A percentile compares a stretch with the other conserved stretches of the same genome.
phyloP scores from a whole-genome alignment of 768 basidiomycete species.

The Phaeolepiota aurea region DNA sequence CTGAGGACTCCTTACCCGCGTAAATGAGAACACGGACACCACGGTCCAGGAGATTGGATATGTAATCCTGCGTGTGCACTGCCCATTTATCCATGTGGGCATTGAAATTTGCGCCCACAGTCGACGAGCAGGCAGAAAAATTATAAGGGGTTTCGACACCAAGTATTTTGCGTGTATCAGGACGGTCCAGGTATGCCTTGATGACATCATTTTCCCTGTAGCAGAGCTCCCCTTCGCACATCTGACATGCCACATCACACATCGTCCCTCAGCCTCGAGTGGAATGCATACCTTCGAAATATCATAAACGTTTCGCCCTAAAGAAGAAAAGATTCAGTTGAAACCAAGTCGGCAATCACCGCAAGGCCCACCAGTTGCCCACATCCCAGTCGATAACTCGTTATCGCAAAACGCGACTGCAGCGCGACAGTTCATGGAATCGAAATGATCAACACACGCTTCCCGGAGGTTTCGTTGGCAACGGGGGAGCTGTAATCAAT shows the following conservation, averaged over 20 bases:
- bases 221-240: slow-evolving; percentile 25
- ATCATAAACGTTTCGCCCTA: slow-evolving; percentile 46
- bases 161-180: slow-evolving; percentile 38
- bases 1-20: slow-evolving; percentile 28
- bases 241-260: too few relatives aligned
- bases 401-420: slow-evolving; percentile 59
- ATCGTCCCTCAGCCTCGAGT: neutral
- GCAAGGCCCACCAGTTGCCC: slow-evolving; percentile 30
- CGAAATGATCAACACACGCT: slow-evolving; percentile 58
- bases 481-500: slow-evolving; percentile 44
- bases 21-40: slow-evolving; percentile 68
- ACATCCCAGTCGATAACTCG: slow-evolving; percentile 36
- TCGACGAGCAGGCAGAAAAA: slow-evolving; percentile 48
- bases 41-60: slow-evolving; percentile 65
- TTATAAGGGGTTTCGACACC: slow-evolving; percentile 47
- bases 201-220: slow-evolving; percentile 32
- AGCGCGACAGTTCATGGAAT: slow-evolving; percentile 59
- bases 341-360: neutral
- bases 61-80: slow-evolving; percentile 53
- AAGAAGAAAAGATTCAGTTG: neutral
- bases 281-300: slow-evolving; percentile 40
- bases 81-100: slow-evolving; percentile 54
- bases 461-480: slow-evolving; percentile 52
- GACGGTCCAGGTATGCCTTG: slow-evolving; percentile 45
- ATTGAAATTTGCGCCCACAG: slow-evolving; percentile 43